Percentiles rank a stretch among this genome's conserved stretches.
Conservation (phyloP, 371 early-diverging fungal genomes). For the Apophysomyces ossiformis region DNA sequence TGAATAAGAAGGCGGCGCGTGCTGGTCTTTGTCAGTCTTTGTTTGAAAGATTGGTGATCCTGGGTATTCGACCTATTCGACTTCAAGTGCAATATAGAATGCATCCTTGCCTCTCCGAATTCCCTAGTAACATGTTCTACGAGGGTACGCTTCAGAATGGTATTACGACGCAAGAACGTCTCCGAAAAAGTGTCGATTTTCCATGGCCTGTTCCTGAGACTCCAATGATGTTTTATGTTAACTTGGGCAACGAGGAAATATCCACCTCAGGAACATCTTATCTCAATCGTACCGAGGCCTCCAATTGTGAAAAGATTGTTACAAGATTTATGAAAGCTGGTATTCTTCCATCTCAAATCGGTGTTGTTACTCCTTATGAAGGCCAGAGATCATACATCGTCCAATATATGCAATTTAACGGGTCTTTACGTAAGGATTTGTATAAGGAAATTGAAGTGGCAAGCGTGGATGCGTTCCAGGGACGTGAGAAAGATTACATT, state of each 20-base stretch:
- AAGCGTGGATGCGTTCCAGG: constrained; percentile 99
- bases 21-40: constrained; percentile 96
- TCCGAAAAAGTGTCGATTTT: constrained; percentile 87
- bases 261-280: constrained; percentile 96
- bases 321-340: constrained; percentile 91
- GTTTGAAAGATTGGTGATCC: constrained; percentile 95
- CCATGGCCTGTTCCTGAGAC: constrained; percentile 94
- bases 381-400: constrained; percentile 97
- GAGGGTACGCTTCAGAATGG: constrained; percentile 97
- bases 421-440: constrained; percentile 85
- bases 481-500: constrained; percentile 99
- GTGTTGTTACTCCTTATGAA: constrained; percentile 99
- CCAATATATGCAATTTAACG: constrained; percentile 93
- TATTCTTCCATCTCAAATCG: constrained; percentile 92
- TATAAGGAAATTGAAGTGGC: constrained; percentile 98
- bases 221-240: constrained; percentile 96
- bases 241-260: constrained; percentile 95
- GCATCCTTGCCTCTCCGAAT: constrained; percentile 98
- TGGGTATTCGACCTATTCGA: constrained; percentile 93
- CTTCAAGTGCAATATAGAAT: constrained; percentile 99
- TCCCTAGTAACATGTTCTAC: constrained; percentile 99
- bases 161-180: constrained; percentile 89
- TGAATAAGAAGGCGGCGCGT: constrained; percentile 95
- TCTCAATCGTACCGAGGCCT: constrained; percentile 91
- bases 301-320: constrained; percentile 94